Base-by-base conservation (phyloP, 805 yeast genomes). In the Helenozyma rhizophorensis region DNA sequence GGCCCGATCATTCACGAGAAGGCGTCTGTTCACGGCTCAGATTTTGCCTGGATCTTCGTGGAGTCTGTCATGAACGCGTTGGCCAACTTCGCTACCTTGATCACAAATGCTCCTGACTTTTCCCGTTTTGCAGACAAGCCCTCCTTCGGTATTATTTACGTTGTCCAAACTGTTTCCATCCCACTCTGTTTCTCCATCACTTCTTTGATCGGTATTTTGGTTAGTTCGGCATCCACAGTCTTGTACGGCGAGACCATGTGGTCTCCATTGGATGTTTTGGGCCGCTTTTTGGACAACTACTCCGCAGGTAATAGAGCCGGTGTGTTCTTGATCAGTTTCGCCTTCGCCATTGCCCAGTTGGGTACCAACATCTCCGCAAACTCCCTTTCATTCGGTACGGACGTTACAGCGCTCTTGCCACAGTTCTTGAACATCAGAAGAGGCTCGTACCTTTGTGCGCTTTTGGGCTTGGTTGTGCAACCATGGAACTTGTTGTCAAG, bases 71-170 rank as follows among this genome's bases (percentile, higher is more conserved):
- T 88, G 95, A 81, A 79, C 59, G 72, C 88, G 14, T 62, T 87
- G 41, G 84, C 94, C 17, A 87, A 86, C 60, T 87, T 87, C 52
- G 93, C 95, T 4, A 83, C 96, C n/a, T 70, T 87, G 50, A 83
- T 88, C 51, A 74, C 83, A 33, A 87, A 87, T 60, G 84, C 93
- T 11, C 94, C 96, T 2, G 96, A 87, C 65, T 87, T 87, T 58
- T 72, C 95, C 16, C 76, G 96, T 58, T 81, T 86, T 61, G 83
- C 95, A 8, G 72, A 68, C 42, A 60, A 53, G 36, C 64, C 67
- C 8, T 50, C 65, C 5, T 61, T 60, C 34, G 45, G 58, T 23
- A 57, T 65, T 54, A 65, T 64, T 41, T 64, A 64, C 35, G 41
- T 62, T 30, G 68, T 63, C 13, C 63, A 63, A 47, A 78, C 76